Base-by-base conservation (phyloP, 148 eudicot genomes). In the Camellia sinensis region DNA sequence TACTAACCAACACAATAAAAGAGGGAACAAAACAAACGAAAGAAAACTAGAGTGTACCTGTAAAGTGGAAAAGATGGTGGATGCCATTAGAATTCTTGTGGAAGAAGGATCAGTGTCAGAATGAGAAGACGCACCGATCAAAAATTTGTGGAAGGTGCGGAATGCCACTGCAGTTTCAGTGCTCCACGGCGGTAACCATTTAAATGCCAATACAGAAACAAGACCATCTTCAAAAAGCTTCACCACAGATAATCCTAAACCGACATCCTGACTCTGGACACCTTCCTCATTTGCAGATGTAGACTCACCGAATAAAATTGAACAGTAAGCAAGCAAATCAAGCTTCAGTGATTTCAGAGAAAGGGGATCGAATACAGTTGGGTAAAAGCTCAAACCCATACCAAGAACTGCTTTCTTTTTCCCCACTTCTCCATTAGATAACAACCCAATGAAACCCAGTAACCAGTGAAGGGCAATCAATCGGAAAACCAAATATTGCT, bases 171-270 rank as follows among this genome's bases (percentile, higher is more conserved):
- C 89, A 66, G 97, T 93, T 80, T 96, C 99, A 13, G 92, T 90
- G 88, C 98, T 93, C 95, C 98, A 91, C n/a, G 94, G 86, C n/a
- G 98, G 99, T 80, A 96, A 82, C 98, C 98, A 93, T 79, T 92
- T 92, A 83, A 90, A 96, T 53, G 89, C 89, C 37, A 92, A 87
- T 41, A 95, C 90, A 81, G 88, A 89, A 61, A 91, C 84, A 73
- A 92, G 89, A 70, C 93, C 91, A 78, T 89, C 90, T 84, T 92
- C 85, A 72, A 94, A 87, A 74, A 87, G 82, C 82, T 81, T 91
- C 77, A 84, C 90, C 57, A 70, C 85, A 50, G 76, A 75, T 41
- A 78, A 76, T 61, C 75, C 76, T 1, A 84, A 79, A 75, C 82
- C 79, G 48, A 45, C 79, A 67, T 78, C 80, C 48, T 59, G 57